Conservation (phyloP, 2,329 filamentous ascomycete species). For the Parafenestella ontariensis region DNA sequence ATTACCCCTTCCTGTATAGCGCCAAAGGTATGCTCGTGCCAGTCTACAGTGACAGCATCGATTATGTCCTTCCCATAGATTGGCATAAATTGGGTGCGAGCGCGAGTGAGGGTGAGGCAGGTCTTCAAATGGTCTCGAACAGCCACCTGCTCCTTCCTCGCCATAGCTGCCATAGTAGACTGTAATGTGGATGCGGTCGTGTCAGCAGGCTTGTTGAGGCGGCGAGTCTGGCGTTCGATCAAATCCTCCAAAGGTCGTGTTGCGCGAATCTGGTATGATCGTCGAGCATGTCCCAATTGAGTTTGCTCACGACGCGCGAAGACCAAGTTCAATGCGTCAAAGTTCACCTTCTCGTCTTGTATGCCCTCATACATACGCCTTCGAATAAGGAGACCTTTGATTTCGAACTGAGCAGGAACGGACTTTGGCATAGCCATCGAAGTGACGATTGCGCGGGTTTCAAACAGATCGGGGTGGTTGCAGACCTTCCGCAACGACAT, state of each 20-base stretch:
- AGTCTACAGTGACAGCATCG: constrained; percentile 71
- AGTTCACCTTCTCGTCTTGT: constrained; percentile 69
- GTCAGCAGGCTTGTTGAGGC: constrained; percentile 58
- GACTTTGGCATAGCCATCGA: constrained; percentile 92
- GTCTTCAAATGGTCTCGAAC: constrained; percentile 76
- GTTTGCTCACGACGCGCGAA: constrained; percentile 71
- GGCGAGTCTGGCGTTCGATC: constrained; percentile 71
- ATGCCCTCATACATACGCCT: constrained; percentile 68
- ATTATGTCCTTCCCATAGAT: constrained; percentile 83
- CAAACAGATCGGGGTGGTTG: constrained; percentile 96
- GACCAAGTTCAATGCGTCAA: constrained; percentile 80
- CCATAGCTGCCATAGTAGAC: constrained; percentile 73
- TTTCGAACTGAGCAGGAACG: constrained; percentile 74
- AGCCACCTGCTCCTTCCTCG: constrained; percentile 73
- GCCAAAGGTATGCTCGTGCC: constrained; percentile 43
- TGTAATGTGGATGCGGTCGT: constrained; percentile 67
- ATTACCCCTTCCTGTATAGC: constrained; percentile 50
- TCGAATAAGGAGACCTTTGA: constrained; percentile 74
- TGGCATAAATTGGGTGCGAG: constrained; percentile 80
- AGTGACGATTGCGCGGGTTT: constrained; percentile 94
- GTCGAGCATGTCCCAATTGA: constrained; percentile 60
- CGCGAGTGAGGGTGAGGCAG: constrained; percentile 79
- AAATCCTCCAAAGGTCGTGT: constrained; percentile 74
- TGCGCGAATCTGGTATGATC: constrained; percentile 61
- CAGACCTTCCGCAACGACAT: constrained; percentile 98